Percentiles rank a stretch among this genome's conserved stretches.
These are phyloP conservation scores for Iberis pinnata DNA, from an alignment of 345 rosid genomes.

Conservation along the genomic window DNA sequence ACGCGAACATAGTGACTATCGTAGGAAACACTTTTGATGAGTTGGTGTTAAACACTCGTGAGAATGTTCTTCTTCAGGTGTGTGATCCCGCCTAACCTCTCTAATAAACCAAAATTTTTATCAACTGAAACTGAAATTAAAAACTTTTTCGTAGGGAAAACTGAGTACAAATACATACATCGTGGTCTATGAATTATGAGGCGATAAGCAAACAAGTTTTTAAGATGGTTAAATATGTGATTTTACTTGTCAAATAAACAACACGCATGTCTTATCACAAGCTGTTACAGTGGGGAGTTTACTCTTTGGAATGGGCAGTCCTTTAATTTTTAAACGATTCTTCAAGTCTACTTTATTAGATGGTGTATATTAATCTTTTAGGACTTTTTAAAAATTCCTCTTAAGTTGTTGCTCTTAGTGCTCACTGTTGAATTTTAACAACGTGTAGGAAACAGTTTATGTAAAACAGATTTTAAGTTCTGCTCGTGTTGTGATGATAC, in stretches of 20 bases:
- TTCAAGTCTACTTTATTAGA: conserved; percentile 55
- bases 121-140: not conserved
- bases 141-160: conserved; percentile 1
- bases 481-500: conserved; percentile 98
- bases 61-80: conserved; percentile 82
- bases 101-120: not conserved
- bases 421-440: conserved; percentile 17
- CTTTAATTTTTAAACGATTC: conserved; percentile 93
- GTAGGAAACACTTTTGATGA: conserved; percentile 85
- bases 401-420: not conserved
- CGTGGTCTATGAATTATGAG: conserved; percentile 83
- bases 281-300: conserved; percentile 96
- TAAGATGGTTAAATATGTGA: conserved; percentile 80
- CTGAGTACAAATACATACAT: conserved; percentile 51
- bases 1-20: conserved; percentile 43
- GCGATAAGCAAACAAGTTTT: conserved; percentile 61
- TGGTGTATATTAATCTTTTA: not conserved
- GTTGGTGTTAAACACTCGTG: conserved; percentile 51
- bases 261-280: conserved; percentile 92
- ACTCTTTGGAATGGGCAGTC: conserved; percentile 99
- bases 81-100: not conserved
- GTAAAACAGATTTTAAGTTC: conserved; percentile 95
- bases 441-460: conserved; percentile 58
- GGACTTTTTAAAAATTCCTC: not conserved
- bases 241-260: too few relatives aligned